phyloP scores from a whole-genome alignment of 2,329 filamentous ascomycete genomes.

The Ophiostoma sp. region DNA sequence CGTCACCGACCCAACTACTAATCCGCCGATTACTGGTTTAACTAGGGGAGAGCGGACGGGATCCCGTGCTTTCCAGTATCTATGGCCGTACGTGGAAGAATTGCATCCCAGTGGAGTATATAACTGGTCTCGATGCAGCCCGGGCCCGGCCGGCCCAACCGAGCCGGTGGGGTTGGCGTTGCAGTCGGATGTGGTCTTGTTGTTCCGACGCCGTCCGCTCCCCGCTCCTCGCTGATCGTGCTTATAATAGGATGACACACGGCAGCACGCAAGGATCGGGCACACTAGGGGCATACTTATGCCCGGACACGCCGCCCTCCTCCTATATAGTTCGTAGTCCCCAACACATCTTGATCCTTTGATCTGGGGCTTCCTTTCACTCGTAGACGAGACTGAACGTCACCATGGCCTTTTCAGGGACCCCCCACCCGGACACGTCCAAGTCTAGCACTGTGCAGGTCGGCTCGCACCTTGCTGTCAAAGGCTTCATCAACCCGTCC shows the following conservation, averaged over 20 bases:
- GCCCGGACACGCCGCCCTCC: neutral
- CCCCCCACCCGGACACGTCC: conserved; percentile 6
- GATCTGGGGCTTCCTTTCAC: too few species aligned
- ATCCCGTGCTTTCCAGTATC: too few species aligned
- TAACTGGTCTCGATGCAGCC: too few species aligned
- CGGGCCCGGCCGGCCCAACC: too few species aligned
- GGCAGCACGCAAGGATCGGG: neutral
- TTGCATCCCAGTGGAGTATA: too few species aligned
- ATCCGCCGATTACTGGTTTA: too few species aligned
- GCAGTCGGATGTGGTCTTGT: neutral
- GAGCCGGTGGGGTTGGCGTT: neutral
- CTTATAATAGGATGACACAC: neutral
- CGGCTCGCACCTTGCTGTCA: neutral
- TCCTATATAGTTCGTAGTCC: neutral
- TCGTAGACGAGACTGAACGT: too few species aligned
- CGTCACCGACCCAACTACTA: too few species aligned
- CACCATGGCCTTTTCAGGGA: neutral
- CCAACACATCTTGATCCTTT: neutral
- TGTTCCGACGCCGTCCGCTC: too few species aligned
- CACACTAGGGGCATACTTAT: neutral
- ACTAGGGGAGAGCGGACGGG: too few species aligned
- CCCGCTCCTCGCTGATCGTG: too few species aligned
- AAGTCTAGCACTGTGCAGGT: conserved; percentile 7
- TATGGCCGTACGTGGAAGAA: too few species aligned
- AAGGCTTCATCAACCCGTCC: conserved; percentile 20